Evolutionary conservation across 1,284 basidiomycete genomes (phyloP).

Genomic region (Ceratobasidium sp.): DNA sequence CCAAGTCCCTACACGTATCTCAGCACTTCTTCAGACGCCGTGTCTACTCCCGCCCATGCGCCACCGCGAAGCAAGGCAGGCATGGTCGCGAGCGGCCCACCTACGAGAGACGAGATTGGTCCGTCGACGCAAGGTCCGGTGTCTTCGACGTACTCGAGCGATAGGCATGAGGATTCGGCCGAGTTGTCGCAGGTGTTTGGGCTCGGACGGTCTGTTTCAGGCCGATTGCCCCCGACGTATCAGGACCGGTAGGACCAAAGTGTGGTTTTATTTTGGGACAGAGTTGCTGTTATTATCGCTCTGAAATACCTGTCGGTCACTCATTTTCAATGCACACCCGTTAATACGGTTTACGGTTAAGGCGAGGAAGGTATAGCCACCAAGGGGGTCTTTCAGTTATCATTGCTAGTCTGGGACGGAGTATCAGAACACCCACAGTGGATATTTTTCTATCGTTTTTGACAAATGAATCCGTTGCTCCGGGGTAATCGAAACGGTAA

Average conservation of each 20-base stretch:
- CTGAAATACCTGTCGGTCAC: too few relatives aligned
- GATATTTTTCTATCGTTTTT: too few relatives aligned
- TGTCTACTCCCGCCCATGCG: neutral
- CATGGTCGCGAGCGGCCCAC: neutral
- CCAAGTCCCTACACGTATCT: slow-evolving; percentile 10
- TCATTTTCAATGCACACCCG: too few relatives aligned
- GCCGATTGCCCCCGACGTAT: slow-evolving; percentile 16
- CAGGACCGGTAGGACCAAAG: slow-evolving; percentile 2
- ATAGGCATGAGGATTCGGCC: slow-evolving; percentile 17
- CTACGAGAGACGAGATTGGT: neutral
- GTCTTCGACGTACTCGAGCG: neutral
- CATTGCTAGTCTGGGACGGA: too few relatives aligned
- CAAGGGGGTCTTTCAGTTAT: too few relatives aligned
- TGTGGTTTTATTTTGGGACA: too few relatives aligned
- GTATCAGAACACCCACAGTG: too few relatives aligned
- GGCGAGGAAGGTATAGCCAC: too few relatives aligned
- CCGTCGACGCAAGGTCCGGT: neutral
- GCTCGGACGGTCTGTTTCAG: slow-evolving; percentile 6
- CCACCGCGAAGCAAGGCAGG: neutral
- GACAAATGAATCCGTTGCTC: too few relatives aligned
- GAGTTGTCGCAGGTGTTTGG: neutral
- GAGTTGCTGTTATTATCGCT: too few relatives aligned
- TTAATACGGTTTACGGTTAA: too few relatives aligned
- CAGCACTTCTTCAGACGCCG: neutral
- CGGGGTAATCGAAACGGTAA: too few relatives aligned